Evolutionary conservation across 192 early-diverging fungal species (phyloP), one percentile per base, ranked within the genome.

Genomic region (Paraglomus brasilianum): DNA sequence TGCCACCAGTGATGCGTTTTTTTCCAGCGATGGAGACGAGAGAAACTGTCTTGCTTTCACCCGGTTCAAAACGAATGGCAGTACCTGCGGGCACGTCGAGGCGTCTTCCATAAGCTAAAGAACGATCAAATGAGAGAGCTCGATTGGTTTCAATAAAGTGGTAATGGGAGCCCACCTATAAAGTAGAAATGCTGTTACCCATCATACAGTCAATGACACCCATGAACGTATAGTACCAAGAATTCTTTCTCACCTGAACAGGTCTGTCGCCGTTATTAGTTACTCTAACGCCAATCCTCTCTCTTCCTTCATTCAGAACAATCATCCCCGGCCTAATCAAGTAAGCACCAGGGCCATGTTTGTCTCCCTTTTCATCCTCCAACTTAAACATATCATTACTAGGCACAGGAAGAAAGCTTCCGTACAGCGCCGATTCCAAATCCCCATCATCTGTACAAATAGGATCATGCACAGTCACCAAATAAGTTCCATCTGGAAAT

Each of bases 101-200:
- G 13, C 94, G 83, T 58, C 85, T 82, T 2, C 95, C 96, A 72
- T 96, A 97, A 2, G 94, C 85, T 4, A 89, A 71, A 0, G 70
- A 74, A 13, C 96, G 89, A 80, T 97, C 94, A 82, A 98, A 96
- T 57, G 74, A 63, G 15, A 98, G 80, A 36, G 68, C 60, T 8
- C 88, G 81, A 75, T 98, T 98, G 42, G 90, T 83, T 77, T 98
- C 96, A 61, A 96, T 93, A 72, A 98, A 93, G 71, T 98, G 96
- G 77, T 90, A 98, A 80, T 98, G 96, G 6, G 92, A 94, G 11
- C 96, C 96, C 46, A 98, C 88, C 89, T 91, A 61, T 53, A 11
- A 53, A 50, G 21, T 5, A 30, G 15, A 17, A 3, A 69, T 15
- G 9, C 21, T 5, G 30, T 71, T 30, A 39, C 1, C 1, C 67